These are phyloP conservation scores for Pilatotrama ljubarskyi DNA, from an alignment of 768 basidiomycete genomes.

Conservation along the genomic window DNA sequence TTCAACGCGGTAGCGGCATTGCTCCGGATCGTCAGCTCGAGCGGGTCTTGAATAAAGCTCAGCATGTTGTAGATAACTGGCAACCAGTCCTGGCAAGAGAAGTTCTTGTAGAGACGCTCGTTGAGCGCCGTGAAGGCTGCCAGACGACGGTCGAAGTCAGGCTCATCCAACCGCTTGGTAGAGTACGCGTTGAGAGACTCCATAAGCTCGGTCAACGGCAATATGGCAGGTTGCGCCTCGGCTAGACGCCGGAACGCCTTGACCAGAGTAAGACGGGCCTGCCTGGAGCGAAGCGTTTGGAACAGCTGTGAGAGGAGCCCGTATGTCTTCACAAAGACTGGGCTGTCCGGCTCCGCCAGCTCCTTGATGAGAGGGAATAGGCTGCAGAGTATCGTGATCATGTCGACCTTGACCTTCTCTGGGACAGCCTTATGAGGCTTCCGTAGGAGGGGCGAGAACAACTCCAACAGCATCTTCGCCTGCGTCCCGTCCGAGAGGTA, in stretches of 20 bases:
- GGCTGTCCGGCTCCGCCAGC: slow-evolving; percentile 46
- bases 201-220: slow-evolving; percentile 53
- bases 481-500: slow-evolving; percentile 70
- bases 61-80: slow-evolving; percentile 83
- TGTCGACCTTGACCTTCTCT: slow-evolving; percentile 83
- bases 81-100: slow-evolving; percentile 64
- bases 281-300: slow-evolving; percentile 69
- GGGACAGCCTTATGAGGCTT: slow-evolving; percentile 73
- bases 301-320: slow-evolving; percentile 75
- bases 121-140: slow-evolving; percentile 74
- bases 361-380: slow-evolving; percentile 69
- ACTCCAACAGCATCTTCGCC: slow-evolving; percentile 65
- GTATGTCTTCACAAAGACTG: slow-evolving; percentile 53
- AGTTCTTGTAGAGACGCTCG: slow-evolving; percentile 52
- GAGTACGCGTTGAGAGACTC: slow-evolving; percentile 86
- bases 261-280: slow-evolving; percentile 69
- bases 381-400: slow-evolving; percentile 69
- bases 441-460: slow-evolving; percentile 80
- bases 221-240: slow-evolving; percentile 47
- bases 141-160: slow-evolving; percentile 88
- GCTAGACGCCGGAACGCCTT: slow-evolving; percentile 60
- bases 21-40: slow-evolving; percentile 82
- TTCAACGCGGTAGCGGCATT: slow-evolving; percentile 77
- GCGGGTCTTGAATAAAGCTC: slow-evolving; percentile 84
- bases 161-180: slow-evolving; percentile 78